These are phyloP conservation scores for Kodamaea fukazawae DNA, from an alignment of 805 yeast genomes.

Conservation along the genomic window DNA sequence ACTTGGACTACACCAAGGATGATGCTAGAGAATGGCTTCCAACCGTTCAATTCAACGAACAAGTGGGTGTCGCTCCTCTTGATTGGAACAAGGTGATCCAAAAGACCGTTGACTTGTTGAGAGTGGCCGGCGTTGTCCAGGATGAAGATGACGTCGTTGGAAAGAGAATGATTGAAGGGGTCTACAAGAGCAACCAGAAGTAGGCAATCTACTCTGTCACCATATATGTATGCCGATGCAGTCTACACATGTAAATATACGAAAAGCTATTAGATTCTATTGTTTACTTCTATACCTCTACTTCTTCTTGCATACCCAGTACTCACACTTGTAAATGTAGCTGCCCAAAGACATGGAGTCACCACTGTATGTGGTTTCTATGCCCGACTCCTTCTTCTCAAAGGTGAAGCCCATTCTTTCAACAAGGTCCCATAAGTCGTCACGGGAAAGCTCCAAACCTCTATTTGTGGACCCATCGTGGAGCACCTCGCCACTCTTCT, in stretches of 20 bases:
- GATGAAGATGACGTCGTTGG: constrained; percentile 26
- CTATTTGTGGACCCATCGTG: constrained; percentile 18
- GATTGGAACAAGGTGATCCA: constrained; percentile 50
- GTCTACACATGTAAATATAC: no score
- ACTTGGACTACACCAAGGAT: constrained; percentile 70
- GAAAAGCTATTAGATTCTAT: no score
- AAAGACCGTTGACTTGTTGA: constrained; percentile 56
- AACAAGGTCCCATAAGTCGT: constrained; percentile 50
- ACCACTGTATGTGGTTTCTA: constrained; percentile 52
- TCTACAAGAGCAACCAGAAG: no score
- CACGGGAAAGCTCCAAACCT: constrained; percentile 60
- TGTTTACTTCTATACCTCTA: no score
- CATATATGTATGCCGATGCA: no score
- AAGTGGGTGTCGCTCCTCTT: constrained; percentile 34
- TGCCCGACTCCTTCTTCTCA: constrained; percentile 39
- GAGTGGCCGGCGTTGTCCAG: constrained; percentile 59
- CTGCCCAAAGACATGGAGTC: constrained; percentile 51
- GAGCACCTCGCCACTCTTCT: constrained; percentile 40
- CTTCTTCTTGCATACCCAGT: constrained; percentile 56
- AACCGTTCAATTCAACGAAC: constrained; percentile 63
- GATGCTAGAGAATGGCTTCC: constrained; percentile 83
- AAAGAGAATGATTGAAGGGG: constrained; percentile 22
- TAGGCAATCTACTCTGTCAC: no score
- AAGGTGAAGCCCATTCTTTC: constrained; percentile 51
- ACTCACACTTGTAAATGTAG: constrained; percentile 61